Evolutionary conservation across 192 early-diverging fungal genomes (phyloP).

Genomic region (Neocallimastix lanati): DNA sequence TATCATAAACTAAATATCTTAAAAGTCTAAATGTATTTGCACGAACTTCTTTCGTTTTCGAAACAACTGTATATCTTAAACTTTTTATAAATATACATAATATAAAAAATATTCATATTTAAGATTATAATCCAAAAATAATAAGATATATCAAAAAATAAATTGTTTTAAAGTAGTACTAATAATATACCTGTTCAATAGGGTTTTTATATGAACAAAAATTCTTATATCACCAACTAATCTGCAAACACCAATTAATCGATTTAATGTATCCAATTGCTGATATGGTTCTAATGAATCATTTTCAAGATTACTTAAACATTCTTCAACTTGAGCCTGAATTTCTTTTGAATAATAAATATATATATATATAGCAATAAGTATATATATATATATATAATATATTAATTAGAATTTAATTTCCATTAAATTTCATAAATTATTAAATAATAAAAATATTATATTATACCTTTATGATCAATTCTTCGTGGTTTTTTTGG

Average conservation of each 20-base stretch:
- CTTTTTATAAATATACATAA: not conserved
- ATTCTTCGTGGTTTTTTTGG: not conserved
- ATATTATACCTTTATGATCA: not conserved
- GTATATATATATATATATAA: too few species aligned
- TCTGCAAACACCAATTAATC: not conserved
- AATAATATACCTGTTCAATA: not conserved
- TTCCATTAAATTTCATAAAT: too few species aligned
- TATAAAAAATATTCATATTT: too few species aligned
- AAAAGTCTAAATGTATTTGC: not conserved
- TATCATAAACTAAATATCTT: not conserved
- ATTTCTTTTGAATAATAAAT: not conserved
- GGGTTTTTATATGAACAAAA: not conserved
- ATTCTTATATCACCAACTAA: not conserved
- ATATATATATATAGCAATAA: too few species aligned
- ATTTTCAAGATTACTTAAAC: not conserved
- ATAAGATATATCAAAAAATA: too few species aligned
- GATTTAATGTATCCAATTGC: not conserved
- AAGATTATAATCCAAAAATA: too few species aligned
- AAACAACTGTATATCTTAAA: not conserved
- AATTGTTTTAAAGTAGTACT: too few species aligned
- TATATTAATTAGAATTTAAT: too few species aligned
- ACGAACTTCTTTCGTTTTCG: not conserved
- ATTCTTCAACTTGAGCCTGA: not conserved
- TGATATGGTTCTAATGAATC: not conserved
- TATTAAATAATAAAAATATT: too few species aligned